Evolutionary conservation across 495 filamentous ascomycete genomes (phyloP).

Genomic region (Opeltia flavorubescens): DNA sequence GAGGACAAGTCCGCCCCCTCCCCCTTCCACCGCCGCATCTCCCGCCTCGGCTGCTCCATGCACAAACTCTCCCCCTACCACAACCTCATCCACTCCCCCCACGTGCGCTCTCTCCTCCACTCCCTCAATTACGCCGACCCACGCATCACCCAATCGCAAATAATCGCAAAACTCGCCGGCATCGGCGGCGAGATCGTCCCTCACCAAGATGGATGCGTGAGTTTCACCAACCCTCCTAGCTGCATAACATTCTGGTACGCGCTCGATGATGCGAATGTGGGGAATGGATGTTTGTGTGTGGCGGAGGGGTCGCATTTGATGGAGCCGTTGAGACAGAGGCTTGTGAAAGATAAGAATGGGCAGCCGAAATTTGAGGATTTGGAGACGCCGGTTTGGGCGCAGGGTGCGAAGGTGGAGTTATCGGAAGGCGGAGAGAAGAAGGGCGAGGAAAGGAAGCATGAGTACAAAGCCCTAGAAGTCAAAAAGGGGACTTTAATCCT

Average conservation of each 20-base stretch:
- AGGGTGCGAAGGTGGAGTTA: slow-evolving; percentile 1
- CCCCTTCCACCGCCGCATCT: slow-evolving; percentile 4
- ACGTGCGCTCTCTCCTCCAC: background rate
- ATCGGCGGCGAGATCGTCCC: slow-evolving; percentile 3
- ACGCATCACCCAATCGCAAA: slow-evolving; percentile 4
- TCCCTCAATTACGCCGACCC: slow-evolving; percentile 5
- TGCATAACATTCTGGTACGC: slow-evolving; percentile 7
- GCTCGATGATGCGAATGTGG: slow-evolving; percentile 3
- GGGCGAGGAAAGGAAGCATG: background rate
- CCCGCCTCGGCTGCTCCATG: slow-evolving; percentile 3
- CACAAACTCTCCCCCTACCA: slow-evolving; percentile 5
- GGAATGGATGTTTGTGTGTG: slow-evolving; percentile 3
- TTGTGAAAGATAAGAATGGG: background rate
- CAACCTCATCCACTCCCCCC: background rate
- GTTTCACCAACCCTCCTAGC: slow-evolving; percentile 6
- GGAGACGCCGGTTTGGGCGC: background rate
- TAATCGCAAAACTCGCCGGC: slow-evolving; percentile 6
- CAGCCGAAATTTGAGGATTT: background rate
- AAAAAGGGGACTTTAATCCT: slow-evolving; percentile 3
- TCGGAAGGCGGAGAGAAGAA: background rate
- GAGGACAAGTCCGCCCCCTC: slow-evolving; percentile 4
- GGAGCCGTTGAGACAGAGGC: background rate
- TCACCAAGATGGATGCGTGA: slow-evolving; percentile 5
- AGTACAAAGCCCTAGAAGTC: slow-evolving; percentile 3
- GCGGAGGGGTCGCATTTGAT: slow-evolving; percentile 1